Evolutionary conservation across 2,329 filamentous ascomycete genomes (phyloP), one percentile per base, ranked within the genome.

Genomic region (Apiospora marii): DNA sequence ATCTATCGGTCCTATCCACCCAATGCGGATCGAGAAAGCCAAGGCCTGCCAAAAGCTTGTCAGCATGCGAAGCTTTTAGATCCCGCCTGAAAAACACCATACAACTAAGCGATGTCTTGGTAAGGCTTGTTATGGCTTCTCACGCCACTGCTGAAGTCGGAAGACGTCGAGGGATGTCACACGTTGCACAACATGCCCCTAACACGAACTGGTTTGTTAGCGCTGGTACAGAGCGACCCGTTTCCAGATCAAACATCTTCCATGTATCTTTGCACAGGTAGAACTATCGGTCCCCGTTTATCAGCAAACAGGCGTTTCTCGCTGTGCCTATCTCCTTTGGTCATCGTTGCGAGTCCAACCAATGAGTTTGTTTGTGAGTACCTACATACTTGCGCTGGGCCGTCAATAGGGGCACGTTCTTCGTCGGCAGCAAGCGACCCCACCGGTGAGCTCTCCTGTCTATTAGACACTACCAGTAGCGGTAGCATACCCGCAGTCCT

Each of bases 11-110:
- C 27, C 27, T 30, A 51, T 46, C 43, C 43, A 48, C 30, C 58
- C 58, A 67, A 51, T 61, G 41, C 41, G 7, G 12, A 48, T 24
- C 5, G 30, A 27, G 70, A 22, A 48, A 37, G 70, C 58, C 34
- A 41, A 64, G 58, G 34, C 19, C 19, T 64, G 58, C 34, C 58
- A 37, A 37, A 41, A 34, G 30, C 58, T 64, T 64, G 58, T 41
- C 34, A 24, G 34, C 58, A 64, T 37, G 34, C 58, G 58, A 64
- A 64, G 58, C 58, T n/a, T 64, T 41, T 64, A 34, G 34, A 64
- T 64, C 58, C 58, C 58, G 58, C 34, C 34, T 34, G 10, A 22
- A 37, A 64, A 8, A 37, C 34, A 34, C 58, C 58, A 10, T 12
- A 19, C 34, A 19, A 64, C 58, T 64, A 41, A 34, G 58, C 34